phyloP scores from a whole-genome alignment of 1,284 basidiomycete species.

The Ganoderma sinense region DNA sequence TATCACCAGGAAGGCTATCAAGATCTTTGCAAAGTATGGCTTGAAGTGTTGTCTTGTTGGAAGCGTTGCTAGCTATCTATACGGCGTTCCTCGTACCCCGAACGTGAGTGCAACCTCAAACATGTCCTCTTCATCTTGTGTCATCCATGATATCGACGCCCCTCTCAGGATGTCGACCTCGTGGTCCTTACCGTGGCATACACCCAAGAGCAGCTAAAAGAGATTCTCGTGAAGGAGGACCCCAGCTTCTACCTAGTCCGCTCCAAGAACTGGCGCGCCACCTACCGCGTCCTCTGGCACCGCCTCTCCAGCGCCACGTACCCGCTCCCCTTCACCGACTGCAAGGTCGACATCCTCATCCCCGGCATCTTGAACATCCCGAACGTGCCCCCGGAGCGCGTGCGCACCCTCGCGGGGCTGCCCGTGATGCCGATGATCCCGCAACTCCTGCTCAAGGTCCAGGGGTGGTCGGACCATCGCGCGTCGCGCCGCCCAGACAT shows the following conservation, averaged over 20 bases:
- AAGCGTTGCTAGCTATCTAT: conserved; percentile 22
- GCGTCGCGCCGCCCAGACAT: conserved; percentile 42
- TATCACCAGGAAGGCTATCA: conserved; percentile 16
- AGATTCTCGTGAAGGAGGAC: conserved; percentile 43
- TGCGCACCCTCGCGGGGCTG: conserved; percentile 40
- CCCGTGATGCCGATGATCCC: conserved; percentile 54
- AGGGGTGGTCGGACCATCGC: conserved; percentile 58
- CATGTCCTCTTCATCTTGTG: neutral
- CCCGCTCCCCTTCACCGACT: conserved; percentile 33
- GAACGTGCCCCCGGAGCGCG: conserved; percentile 39
- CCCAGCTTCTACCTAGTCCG: conserved; percentile 49
- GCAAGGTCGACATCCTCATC: conserved; percentile 62
- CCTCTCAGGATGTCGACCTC: conserved; percentile 58
- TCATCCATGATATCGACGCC: neutral
- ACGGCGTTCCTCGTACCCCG: conserved; percentile 17
- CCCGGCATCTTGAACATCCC: conserved; percentile 56
- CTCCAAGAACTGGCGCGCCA: conserved; percentile 47
- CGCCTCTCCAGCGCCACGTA: conserved; percentile 30
- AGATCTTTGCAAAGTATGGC: conserved; percentile 19
- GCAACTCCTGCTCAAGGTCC: conserved; percentile 57
- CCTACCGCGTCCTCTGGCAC: conserved; percentile 56
- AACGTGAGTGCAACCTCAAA: conserved; percentile 11
- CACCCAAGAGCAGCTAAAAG: conserved; percentile 51
- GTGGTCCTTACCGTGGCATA: conserved; percentile 48
- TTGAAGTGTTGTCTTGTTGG: conserved; percentile 23